Evolutionary conservation across 176 grass and related monocot species (phyloP), one percentile per base, ranked within the genome.

Genomic region (Rhynchospora breviuscula): DNA sequence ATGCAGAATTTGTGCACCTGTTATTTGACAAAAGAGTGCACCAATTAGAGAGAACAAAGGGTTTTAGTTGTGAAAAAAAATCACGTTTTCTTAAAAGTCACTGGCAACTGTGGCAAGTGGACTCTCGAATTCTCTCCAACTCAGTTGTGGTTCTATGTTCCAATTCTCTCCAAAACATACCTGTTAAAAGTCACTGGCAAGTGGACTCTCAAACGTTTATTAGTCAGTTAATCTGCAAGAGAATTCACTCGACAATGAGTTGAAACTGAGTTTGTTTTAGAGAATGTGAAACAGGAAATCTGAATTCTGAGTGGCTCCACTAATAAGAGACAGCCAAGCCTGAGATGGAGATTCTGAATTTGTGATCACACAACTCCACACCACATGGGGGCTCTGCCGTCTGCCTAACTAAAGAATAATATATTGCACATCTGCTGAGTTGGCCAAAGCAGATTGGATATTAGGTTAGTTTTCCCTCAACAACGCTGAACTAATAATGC

Each of bases 341-440:
- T 67, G 60, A 67, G 80, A 59, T 21, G 80, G 80, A 82, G 33
- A 25, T 82, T 53, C 80, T 67, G 45, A 40, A 40, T 40, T 40
- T 40, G 35, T 40, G 35, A 67, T 61, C 79, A 82, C 56, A 48
- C 79, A 82, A 66, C n/a, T 53, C 44, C 79, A 82, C n/a, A 52
- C 44, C 79, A 82, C 79, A 82, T 82, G 79, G 59, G 56, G 31
- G 19, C 18, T 67, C 59, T 67, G 11, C 3, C 21, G 26, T 67
- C 59, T 67, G 11, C 3, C 21, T 33, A 66, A 52, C 1, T 53
- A 67, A 43, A 33, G 3, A 79, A 26, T 79, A 35, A 53, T 23
- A 31, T 51, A 82, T 67, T 82, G 19, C 52, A 29, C 8, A 65
- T 82, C 63, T 54, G 44, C 44, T 67, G 60, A 67, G n/a, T 59